phyloP scores from a whole-genome alignment of 1,139 yeast species.

The Magnusiomyces paraingens region DNA sequence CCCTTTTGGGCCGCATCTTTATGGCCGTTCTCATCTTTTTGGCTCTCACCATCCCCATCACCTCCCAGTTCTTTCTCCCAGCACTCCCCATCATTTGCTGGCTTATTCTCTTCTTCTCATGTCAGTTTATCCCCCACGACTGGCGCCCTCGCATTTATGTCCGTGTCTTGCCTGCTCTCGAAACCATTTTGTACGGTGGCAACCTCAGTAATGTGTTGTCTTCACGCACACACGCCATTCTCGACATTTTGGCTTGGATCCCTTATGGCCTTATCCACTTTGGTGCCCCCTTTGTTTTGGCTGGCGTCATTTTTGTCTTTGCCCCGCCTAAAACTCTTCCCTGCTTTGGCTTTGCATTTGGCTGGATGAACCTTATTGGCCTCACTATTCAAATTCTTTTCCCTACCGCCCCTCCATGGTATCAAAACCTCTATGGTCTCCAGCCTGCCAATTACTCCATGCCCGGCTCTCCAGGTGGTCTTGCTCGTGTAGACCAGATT shows the following conservation, averaged over 20 bases:
- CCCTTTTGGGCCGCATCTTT: slow-evolving; percentile 35
- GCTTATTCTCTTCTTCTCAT: slow-evolving; percentile 77
- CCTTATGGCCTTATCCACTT: slow-evolving; percentile 94
- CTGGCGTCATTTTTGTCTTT: slow-evolving; percentile 70
- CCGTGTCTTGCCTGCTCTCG: slow-evolving; percentile 87
- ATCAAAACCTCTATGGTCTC: slow-evolving; percentile 76
- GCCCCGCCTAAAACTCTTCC: slow-evolving; percentile 90
- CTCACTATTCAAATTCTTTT: slow-evolving; percentile 73
- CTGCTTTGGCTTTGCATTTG: slow-evolving; percentile 90
- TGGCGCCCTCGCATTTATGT: slow-evolving; percentile 90
- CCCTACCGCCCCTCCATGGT: slow-evolving; percentile 99
- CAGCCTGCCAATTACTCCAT: slow-evolving; percentile 87
- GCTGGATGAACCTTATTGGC: slow-evolving; percentile 90
- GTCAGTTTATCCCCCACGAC: slow-evolving; percentile 66
- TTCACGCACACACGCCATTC: slow-evolving; percentile 54
- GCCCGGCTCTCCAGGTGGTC: slow-evolving; percentile 96
- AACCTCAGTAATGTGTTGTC: slow-evolving; percentile 84
- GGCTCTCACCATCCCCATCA: slow-evolving; percentile 57
- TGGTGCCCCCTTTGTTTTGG: slow-evolving; percentile 82
- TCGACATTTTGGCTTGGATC: slow-evolving; percentile 88
- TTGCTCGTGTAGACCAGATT: slow-evolving; percentile 77
- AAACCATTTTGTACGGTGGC: slow-evolving; percentile 90
- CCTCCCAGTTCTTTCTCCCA: slow-evolving; percentile 78
- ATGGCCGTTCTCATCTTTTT: slow-evolving; percentile 31
- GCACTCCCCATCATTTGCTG: slow-evolving; percentile 85